Base-by-base conservation (phyloP, 1,284 basidiomycete species). In the Fistulinella cinereoalba region DNA sequence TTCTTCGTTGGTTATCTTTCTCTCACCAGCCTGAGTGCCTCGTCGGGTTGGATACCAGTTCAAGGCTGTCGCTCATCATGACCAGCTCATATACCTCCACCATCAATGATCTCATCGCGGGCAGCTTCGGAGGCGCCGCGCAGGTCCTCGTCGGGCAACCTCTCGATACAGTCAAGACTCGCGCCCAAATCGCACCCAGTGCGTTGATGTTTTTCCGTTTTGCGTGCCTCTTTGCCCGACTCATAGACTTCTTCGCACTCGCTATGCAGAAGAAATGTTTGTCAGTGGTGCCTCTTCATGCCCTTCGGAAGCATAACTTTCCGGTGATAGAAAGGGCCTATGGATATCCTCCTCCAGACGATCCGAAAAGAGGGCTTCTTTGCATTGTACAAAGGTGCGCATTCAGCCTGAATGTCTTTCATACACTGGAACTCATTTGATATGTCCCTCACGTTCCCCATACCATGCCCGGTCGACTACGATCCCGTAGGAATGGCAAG, bases 71-170 rank as follows among this genome's bases (percentile, higher is more conserved):
- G 7, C 19, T 10, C 23, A 18, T 34, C 42, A 63, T 60, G 59
- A 19, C 16, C 21, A 49, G 43, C 19, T 28, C 59, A 10, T 66
- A 66, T 34, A 40, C 52, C n/a, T 64, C 76, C 38, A 88, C 83
- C 1, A 61, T 83, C 28, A 88, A 88, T 56, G 87, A 88, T 60
- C 76, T 92, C 25, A 64, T 89, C 31, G 85, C 88, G 3, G 88
- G 89, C 10, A 88, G 85, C 58, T 75, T 87, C 7, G 89, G 83
- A 38, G 88, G 87, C 16, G 87, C 85, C 2, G 82, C 85, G 0
- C 84, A 86, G 55, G 92, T 97, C 22, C 72, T 96, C 9, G 84
- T 92, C 28, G 92, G 92, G 3, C 92, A 93, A 58, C 88, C 88
- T 4, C 71, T 93, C 21, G 92, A 96, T 65, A 95, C 92, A 1